phyloP scores from a whole-genome alignment of 2,329 filamentous ascomycete species.

The Orbilia brochopaga region DNA sequence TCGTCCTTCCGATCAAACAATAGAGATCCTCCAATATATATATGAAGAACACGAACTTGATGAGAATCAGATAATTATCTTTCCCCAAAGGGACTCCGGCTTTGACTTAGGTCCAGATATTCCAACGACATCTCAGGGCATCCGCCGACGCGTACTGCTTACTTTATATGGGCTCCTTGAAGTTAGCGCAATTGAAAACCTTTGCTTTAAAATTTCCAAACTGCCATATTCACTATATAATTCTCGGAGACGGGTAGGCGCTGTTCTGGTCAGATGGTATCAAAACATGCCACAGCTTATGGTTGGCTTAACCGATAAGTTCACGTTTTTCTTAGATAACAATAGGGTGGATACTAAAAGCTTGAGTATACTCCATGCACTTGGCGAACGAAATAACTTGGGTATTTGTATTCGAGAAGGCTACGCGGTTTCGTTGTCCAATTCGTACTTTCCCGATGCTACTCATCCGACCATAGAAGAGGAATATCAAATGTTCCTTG shows the following conservation, averaged over 20 bases:
- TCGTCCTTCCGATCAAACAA: constrained; percentile 18
- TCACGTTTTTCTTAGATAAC: constrained; percentile 10
- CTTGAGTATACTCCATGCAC: constrained; percentile 1
- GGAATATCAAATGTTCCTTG: no score
- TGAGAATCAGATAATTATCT: background rate
- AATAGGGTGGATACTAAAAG: background rate
- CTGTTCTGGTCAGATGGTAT: constrained; percentile 15
- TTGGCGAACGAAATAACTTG: constrained; percentile 6
- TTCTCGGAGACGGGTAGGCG: constrained; percentile 19
- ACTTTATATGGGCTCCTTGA: constrained; percentile 12
- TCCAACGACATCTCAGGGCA: background rate
- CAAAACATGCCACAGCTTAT: constrained; percentile 15
- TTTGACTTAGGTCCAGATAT: background rate
- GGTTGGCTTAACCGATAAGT: constrained; percentile 7
- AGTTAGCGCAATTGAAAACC: constrained; percentile 21
- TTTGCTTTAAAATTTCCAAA: constrained; percentile 12
- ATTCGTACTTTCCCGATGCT: no score
- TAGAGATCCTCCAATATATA: background rate
- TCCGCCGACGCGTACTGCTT: constrained; percentile 13
- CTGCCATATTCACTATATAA: constrained; percentile 16
- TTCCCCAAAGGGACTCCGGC: background rate
- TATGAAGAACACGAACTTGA: background rate
- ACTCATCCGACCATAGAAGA: no score
- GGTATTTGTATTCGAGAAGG: constrained; percentile 3
- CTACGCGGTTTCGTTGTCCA: constrained; percentile 19